Evolutionary conservation across 139 green algal genomes (phyloP).

Genomic region (Chlorella sp.): DNA sequence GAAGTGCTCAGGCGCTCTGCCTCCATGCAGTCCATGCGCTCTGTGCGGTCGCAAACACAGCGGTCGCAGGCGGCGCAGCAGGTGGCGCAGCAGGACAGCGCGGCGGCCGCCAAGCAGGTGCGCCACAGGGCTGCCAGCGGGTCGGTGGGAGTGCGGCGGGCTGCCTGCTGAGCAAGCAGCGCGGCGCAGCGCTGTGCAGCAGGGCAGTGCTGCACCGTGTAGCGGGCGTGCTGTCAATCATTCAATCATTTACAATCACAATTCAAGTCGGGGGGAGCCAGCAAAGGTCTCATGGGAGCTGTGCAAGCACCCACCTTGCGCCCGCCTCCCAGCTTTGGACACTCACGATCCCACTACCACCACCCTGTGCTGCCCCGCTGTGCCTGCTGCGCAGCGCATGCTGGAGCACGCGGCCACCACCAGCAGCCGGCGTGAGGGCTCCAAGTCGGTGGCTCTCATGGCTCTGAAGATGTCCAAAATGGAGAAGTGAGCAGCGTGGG

Average conservation of each 20-base stretch:
- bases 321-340: too few species aligned
- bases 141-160: neutral
- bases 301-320: too few species aligned
- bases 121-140: neutral
- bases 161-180: neutral
- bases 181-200: too few species aligned
- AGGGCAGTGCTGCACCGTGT: too few species aligned
- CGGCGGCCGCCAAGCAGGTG: neutral
- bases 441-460: neutral
- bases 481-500: conserved; percentile 17
- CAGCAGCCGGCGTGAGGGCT: neutral
- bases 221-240: too few species aligned
- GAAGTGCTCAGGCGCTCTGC: neutral
- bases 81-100: neutral
- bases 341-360: neutral
- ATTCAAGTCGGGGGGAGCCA: too few species aligned
- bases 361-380: neutral
- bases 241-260: too few species aligned
- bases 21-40: neutral
- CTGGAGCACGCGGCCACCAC: neutral
- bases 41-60: neutral
- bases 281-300: too few species aligned
- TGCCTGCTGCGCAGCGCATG: neutral
- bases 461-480: conserved; percentile 42
- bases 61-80: conserved; percentile 4